phyloP scores from a whole-genome alignment of 257 asterid species.

The Forsythia viridissima region DNA sequence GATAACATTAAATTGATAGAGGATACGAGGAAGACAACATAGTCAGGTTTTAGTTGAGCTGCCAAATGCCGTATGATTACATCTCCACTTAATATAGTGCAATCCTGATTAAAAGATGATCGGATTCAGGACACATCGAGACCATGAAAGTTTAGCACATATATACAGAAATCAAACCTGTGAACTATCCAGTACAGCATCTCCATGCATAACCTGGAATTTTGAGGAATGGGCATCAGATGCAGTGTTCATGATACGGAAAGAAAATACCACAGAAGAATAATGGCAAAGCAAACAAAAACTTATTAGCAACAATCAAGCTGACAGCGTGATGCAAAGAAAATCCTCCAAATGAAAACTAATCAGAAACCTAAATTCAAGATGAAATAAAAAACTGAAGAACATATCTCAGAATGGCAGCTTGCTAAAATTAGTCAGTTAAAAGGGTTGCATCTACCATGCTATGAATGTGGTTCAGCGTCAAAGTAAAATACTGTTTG shows the following conservation, averaged over 20 bases:
- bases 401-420: background rate
- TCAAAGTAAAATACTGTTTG: background rate
- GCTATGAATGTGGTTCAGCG: background rate
- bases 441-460: conserved; percentile 1
- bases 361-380: background rate
- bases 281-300: background rate
- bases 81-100: conserved; percentile 97
- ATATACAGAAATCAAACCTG: conserved; percentile 56
- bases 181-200: conserved; percentile 85
- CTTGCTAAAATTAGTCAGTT: background rate
- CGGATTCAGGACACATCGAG: conserved; percentile 6
- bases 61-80: conserved; percentile 87
- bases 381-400: background rate
- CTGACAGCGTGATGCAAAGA: background rate
- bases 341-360: conserved; percentile 9
- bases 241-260: conserved; percentile 13
- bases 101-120: conserved; percentile 57
- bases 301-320: conserved; percentile 1
- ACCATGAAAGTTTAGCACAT: conserved; percentile 19
- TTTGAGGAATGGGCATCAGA: conserved; percentile 20
- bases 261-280: background rate
- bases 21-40: conserved; percentile 96
- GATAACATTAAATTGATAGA: background rate
- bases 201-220: conserved; percentile 91
- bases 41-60: conserved; percentile 71